These are phyloP conservation scores for Onygenales sp. DNA, from an alignment of 2,329 filamentous ascomycete genomes.

Conservation along the genomic window DNA sequence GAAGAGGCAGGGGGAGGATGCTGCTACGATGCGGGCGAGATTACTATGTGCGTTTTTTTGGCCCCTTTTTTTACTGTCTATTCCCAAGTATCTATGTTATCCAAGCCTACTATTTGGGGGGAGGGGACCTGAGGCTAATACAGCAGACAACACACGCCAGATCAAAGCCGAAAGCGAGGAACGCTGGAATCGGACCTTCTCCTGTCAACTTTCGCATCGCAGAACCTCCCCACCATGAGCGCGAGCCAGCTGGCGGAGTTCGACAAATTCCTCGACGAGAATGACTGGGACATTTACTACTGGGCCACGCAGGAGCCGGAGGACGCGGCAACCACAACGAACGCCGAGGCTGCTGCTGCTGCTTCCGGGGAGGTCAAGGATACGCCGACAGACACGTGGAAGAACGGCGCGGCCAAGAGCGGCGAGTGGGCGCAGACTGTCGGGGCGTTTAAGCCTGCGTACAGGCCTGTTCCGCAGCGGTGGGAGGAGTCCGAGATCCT, in stretches of 20 bases:
- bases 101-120: background rate
- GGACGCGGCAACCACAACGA: conserved; percentile 44
- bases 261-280: conserved; percentile 91
- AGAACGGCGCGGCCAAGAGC: conserved; percentile 42
- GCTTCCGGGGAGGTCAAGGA: conserved; percentile 23
- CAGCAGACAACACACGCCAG: conserved; percentile 37
- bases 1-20: conserved; percentile 71
- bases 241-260: conserved; percentile 67
- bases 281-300: conserved; percentile 99
- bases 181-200: conserved; percentile 93
- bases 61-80: background rate
- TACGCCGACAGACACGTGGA: conserved; percentile 37
- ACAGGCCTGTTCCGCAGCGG: conserved; percentile 74
- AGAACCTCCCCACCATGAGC: conserved; percentile 66
- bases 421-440: conserved; percentile 97
- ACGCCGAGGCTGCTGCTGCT: conserved; percentile 34
- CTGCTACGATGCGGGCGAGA: conserved; percentile 76
- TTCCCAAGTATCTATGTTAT: background rate
- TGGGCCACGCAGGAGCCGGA: conserved; percentile 83
- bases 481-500: conserved; percentile 82
- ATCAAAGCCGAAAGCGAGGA: conserved; percentile 93
- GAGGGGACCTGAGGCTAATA: background rate
- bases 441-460: conserved; percentile 87
- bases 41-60: conserved; percentile 51
- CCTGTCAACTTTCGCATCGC: conserved; percentile 86